Evolutionary conservation across 176 grass and related monocot species (phyloP).

Genomic region (Ensete ventricosum): DNA sequence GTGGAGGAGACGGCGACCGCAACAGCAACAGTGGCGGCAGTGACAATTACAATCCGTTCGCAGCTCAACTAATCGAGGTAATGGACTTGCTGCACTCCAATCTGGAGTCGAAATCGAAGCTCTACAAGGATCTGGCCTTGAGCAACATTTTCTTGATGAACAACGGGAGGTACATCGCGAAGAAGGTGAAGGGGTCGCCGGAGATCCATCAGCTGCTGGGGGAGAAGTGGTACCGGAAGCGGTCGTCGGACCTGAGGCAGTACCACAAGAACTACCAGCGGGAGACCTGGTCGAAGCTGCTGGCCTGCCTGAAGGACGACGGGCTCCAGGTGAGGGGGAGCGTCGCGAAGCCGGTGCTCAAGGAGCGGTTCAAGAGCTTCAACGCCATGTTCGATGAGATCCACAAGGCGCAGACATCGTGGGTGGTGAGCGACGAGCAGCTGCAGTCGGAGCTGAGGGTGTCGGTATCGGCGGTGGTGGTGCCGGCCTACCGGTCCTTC

Average conservation of each 20-base stretch:
- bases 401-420: conserved; percentile 67
- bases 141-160: conserved; percentile 94
- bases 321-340: conserved; percentile 29
- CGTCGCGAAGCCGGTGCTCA: conserved; percentile 3
- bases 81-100: conserved; percentile 78
- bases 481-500: conserved; percentile 4
- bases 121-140: conserved; percentile 62
- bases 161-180: conserved; percentile 76
- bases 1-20: neutral
- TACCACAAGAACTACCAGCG: conserved; percentile 99
- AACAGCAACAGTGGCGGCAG: neutral
- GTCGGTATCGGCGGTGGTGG: neutral
- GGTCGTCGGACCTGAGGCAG: conserved; percentile 68
- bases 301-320: conserved; percentile 52
- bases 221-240: conserved; percentile 57
- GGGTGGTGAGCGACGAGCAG: conserved; percentile 86
- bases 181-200: conserved; percentile 69
- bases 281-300: conserved; percentile 76
- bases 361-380: conserved; percentile 11
- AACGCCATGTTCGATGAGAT: conserved; percentile 50
- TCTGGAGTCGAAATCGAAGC: conserved; percentile 51
- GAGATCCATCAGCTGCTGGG: conserved; percentile 61
- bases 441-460: conserved; percentile 10
- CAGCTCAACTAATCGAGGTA: conserved; percentile 51
- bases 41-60: conserved; percentile 40